Evolutionary conservation across 2,329 filamentous ascomycete genomes (phyloP).

Genomic region (Coniochaeta sp.): DNA sequence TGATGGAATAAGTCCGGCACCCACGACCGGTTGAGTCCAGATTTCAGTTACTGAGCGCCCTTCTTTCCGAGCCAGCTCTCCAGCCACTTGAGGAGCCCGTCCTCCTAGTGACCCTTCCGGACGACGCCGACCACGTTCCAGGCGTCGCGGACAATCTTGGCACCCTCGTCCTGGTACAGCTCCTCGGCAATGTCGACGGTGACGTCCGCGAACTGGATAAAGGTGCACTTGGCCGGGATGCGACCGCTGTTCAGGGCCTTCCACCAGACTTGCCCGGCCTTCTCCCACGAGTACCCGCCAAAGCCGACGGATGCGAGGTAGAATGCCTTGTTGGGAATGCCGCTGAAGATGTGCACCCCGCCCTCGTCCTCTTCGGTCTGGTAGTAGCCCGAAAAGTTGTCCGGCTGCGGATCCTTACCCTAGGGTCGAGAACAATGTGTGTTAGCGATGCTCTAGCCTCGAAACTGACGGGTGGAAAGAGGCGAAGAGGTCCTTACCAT

Average conservation of each 20-base stretch:
- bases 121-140: conserved; percentile 41
- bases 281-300: conserved; percentile 47
- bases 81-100: not conserved
- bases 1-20: not conserved
- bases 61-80: not conserved
- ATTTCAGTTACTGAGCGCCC: not conserved
- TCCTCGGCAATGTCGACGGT: conserved; percentile 38
- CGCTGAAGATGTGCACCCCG: conserved; percentile 48
- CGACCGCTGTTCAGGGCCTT: conserved; percentile 36
- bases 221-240: conserved; percentile 32
- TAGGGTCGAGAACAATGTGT: conserved; percentile 11
- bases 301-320: conserved; percentile 38
- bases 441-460: not conserved
- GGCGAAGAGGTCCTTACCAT: conserved; percentile 27
- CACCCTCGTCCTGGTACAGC: conserved; percentile 31
- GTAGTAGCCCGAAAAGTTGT: conserved; percentile 28
- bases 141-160: conserved; percentile 35
- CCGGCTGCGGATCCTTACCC: conserved; percentile 47
- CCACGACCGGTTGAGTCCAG: not conserved
- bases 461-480: not conserved
- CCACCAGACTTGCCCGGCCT: conserved; percentile 47
- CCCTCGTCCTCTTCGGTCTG: conserved; percentile 37
- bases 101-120: conserved; percentile 8
- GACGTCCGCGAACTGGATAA: conserved; percentile 40
- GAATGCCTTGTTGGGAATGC: conserved; percentile 52